phyloP scores from a whole-genome alignment of 768 basidiomycete species.

The Phanerochaete carnosa region DNA sequence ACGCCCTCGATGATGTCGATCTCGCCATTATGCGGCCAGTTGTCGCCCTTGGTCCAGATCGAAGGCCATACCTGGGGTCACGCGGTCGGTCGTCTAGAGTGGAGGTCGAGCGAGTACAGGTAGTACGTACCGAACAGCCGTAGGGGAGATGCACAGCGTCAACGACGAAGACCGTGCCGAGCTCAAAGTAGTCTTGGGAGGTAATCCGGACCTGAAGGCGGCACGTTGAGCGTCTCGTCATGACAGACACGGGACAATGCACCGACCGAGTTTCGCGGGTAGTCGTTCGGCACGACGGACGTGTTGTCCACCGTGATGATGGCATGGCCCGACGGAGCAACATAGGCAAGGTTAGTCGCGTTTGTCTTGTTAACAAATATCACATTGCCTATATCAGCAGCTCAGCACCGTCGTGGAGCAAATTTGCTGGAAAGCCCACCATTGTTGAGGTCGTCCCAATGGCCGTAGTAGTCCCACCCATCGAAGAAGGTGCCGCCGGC shows the following conservation, averaged over 20 bases:
- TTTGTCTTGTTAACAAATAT: slow-evolving; percentile 47
- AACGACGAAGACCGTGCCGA: slow-evolving; percentile 43
- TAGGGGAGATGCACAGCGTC: slow-evolving; percentile 48
- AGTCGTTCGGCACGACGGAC: slow-evolving; percentile 46
- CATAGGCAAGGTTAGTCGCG: slow-evolving; percentile 51
- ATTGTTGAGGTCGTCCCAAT: slow-evolving; percentile 31
- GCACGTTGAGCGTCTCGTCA: slow-evolving; percentile 1
- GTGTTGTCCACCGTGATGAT: slow-evolving; percentile 75
- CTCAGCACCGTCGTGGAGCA: slow-evolving; percentile 32
- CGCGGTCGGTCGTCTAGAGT: neutral
- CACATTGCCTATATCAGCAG: slow-evolving; percentile 49
- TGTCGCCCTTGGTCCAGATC: slow-evolving; percentile 35
- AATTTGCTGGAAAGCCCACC: slow-evolving; percentile 32
- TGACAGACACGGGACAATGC: neutral
- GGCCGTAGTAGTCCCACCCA: slow-evolving; percentile 39
- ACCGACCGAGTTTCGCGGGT: slow-evolving; percentile 58
- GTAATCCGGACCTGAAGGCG: slow-evolving; percentile 40
- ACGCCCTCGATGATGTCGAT: slow-evolving; percentile 47
- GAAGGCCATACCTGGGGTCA: slow-evolving; percentile 20
- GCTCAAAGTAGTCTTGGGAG: slow-evolving; percentile 35
- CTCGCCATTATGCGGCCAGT: slow-evolving; percentile 33
- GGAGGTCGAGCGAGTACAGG: neutral
- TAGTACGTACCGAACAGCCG: slow-evolving; percentile 46
- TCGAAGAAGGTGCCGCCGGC: slow-evolving; percentile 39
- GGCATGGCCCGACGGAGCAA: slow-evolving; percentile 52